phyloP scores from a whole-genome alignment of 2,329 filamentous ascomycete genomes.

The Sporothrix humicola region DNA sequence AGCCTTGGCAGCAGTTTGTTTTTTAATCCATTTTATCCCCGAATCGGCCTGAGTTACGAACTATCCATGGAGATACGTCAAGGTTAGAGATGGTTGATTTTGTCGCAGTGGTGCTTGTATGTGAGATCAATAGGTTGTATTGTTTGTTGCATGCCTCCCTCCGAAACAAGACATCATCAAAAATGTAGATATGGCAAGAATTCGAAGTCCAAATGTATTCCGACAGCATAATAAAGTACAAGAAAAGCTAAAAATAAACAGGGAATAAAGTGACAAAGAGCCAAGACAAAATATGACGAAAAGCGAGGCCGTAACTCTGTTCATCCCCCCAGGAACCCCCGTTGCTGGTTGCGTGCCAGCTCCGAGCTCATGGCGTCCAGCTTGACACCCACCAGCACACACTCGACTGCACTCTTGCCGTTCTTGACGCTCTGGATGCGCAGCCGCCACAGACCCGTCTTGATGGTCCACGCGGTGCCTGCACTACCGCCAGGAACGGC shows the following conservation, averaged over 20 bases:
- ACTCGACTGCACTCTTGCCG: slow-evolving; percentile 66
- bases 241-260: not conserved
- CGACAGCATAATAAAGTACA: not conserved
- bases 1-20: not conserved
- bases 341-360: slow-evolving; percentile 66
- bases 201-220: not conserved
- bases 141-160: not conserved
- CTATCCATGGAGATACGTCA: not conserved
- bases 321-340: slow-evolving; percentile 62
- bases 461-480: slow-evolving; percentile 64
- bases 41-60: not conserved
- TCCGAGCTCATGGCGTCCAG: slow-evolving; percentile 74
- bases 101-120: not conserved
- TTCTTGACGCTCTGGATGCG: slow-evolving; percentile 62
- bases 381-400: slow-evolving; percentile 76
- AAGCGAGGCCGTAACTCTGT: not conserved
- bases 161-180: not conserved
- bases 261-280: not conserved
- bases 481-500: slow-evolving; percentile 39
- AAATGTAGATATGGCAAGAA: too few species aligned
- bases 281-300: not conserved
- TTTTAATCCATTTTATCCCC: not conserved
- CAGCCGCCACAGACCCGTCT: slow-evolving; percentile 73
- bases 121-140: not conserved
- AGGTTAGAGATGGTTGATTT: too few species aligned